Percentiles rank a stretch among this genome's conserved stretches.
Conservation (phyloP, 1,284 basidiomycete genomes). For the Malassezia obtusa region DNA sequence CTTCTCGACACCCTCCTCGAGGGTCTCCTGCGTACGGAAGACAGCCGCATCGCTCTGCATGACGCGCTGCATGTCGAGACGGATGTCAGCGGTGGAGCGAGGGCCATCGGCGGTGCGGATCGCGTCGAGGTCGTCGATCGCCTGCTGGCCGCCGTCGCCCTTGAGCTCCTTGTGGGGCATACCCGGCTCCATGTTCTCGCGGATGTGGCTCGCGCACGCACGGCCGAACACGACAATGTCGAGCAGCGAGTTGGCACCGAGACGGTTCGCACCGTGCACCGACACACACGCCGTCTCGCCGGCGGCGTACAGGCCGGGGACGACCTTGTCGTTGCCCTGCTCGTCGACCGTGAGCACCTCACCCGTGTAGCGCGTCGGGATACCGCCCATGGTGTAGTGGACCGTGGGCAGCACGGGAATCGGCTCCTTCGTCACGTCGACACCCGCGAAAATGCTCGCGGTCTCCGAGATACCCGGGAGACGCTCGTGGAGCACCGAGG, state of each 20-base stretch:
- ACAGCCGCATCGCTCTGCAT: constrained; percentile 65
- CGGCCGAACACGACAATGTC: constrained; percentile 99
- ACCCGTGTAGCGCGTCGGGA: constrained; percentile 96
- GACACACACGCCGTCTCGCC: constrained; percentile 98
- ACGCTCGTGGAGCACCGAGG: constrained; percentile 91
- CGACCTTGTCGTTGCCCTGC: constrained; percentile 78
- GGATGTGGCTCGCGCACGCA: constrained; percentile 95
- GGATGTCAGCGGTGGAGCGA: constrained; percentile 76
- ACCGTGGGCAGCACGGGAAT: constrained; percentile 53
- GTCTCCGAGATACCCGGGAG: constrained; percentile 99
- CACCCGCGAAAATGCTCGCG: constrained; percentile 95
- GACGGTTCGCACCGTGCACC: constrained; percentile 97
- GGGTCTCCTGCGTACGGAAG: constrained; percentile 69
- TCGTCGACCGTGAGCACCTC: constrained; percentile 64
- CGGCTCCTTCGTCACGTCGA: constrained; percentile 99
- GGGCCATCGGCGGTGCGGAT: constrained; percentile 67
- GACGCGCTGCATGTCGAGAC: constrained; percentile 93
- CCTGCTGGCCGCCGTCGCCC: constrained; percentile 74
- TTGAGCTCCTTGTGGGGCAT: constrained; percentile 82
- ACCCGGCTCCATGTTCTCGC: constrained; percentile 76
- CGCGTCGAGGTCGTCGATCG: constrained; percentile 80
- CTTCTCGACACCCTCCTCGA: constrained; percentile 86
- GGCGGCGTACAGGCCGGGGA: constrained; percentile 94
- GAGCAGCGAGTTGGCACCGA: constrained; percentile 95
- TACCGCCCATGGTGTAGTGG: constrained; percentile 73